These are phyloP conservation scores for Rhodotorula mucilaginosa DNA, from an alignment of 1,284 basidiomycete species.

Conservation along the genomic window DNA sequence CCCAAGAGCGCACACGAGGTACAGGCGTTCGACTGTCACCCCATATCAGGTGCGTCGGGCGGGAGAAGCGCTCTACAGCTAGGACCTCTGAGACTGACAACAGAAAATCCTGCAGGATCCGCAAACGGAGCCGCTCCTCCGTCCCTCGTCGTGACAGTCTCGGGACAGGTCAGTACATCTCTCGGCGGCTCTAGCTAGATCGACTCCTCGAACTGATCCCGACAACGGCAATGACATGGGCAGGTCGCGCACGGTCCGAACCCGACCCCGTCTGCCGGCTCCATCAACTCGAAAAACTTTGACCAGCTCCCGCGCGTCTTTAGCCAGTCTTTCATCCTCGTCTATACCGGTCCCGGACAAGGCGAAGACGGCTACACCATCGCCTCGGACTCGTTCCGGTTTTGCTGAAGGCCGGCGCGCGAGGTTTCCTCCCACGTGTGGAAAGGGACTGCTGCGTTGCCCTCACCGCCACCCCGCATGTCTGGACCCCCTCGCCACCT, in stretches of 20 bases:
- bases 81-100: background rate
- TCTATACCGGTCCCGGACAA: constrained; percentile 1
- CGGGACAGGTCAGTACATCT: constrained; percentile 20
- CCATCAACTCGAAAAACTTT: constrained; percentile 55
- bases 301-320: constrained; percentile 78
- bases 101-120: constrained; percentile 14
- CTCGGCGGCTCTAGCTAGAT: background rate
- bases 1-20: constrained; percentile 62
- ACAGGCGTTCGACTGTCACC: constrained; percentile 80
- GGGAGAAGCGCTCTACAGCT: background rate
- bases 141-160: constrained; percentile 32
- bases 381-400: constrained; percentile 34
- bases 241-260: constrained; percentile 65
- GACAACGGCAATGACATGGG: no score
- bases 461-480: no score
- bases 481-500: no score
- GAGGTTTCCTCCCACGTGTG: no score
- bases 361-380: constrained; percentile 21
- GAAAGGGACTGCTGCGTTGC: background rate
- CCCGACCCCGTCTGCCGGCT: constrained; percentile 53
- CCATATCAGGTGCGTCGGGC: constrained; percentile 66
- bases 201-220: background rate
- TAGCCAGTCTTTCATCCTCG: constrained; percentile 76
- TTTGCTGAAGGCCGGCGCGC: constrained; percentile 19
- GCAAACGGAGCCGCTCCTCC: constrained; percentile 20